Evolutionary conservation across 805 yeast genomes (phyloP).

Genomic region (Ogataea methanolica): DNA sequence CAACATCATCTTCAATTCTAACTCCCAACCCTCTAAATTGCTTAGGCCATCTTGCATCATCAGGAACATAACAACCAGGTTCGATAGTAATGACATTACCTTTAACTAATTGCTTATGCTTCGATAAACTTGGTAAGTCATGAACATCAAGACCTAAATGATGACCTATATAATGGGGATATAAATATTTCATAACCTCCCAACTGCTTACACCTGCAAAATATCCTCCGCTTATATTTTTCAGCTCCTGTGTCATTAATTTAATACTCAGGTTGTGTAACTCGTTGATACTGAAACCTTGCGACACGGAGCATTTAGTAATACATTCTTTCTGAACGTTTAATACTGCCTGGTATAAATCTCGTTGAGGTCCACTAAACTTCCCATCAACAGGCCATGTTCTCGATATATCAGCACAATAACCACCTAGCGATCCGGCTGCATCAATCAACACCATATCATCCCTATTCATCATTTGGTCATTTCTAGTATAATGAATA

Average conservation of each 20-base stretch:
- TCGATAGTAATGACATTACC: conserved; percentile 93
- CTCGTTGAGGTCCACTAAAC: conserved; percentile 76
- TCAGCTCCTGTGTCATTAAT: conserved; percentile 55
- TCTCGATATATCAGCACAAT: conserved; percentile 92
- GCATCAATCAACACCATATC: conserved; percentile 90
- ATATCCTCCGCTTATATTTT: conserved; percentile 64
- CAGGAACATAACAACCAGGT: conserved; percentile 92
- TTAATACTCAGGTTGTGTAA: conserved; percentile 68
- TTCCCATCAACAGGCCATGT: conserved; percentile 88
- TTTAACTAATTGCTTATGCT: conserved; percentile 45
- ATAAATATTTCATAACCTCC: conserved; percentile 54
- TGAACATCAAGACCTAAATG: conserved; percentile 91
- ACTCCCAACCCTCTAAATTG: conserved; percentile 86
- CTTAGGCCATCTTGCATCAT: conserved; percentile 65
- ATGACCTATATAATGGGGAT: conserved; percentile 96
- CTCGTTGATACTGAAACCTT: conserved; percentile 58
- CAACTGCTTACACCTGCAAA: conserved; percentile 34
- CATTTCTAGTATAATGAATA: conserved; percentile 91
- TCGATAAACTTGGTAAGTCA: conserved; percentile 65
- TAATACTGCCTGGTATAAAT: conserved; percentile 83
- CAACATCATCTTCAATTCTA: conserved; percentile 92
- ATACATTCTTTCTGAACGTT: conserved; percentile 79
- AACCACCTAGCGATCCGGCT: conserved; percentile 90
- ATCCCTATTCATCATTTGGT: conserved; percentile 68
- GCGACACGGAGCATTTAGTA: conserved; percentile 52